Base-by-base conservation (phyloP, 2,329 filamentous ascomycete genomes). In the Fulvia fulva region DNA sequence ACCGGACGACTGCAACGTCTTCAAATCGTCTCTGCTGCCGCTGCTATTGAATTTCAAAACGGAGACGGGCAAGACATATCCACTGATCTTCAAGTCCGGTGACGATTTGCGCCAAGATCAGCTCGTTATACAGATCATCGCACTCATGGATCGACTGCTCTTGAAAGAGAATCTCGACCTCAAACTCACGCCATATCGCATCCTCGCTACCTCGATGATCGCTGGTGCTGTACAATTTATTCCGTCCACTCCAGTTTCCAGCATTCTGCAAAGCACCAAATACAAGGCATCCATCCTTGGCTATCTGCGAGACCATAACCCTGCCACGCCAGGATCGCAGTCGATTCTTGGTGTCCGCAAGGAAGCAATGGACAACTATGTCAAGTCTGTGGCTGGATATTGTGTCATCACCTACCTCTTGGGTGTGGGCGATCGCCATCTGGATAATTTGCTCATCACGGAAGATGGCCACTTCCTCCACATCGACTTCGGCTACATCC, bases 391-490 rank as follows among this genome's bases (percentile, higher is more conserved):
- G 70, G 94, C 94, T 0, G 94, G 94, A 32, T 99, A 99, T 76
- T 97, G 94, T 73, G 94, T 99, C 14, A 97, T 99, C 66, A 99
- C 95, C 0, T 99, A 99, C 73, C 89, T 99, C 16, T 84, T 99
- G 12, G 95, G 94, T 30, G 94, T 99, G 2, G 94, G 94, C 21
- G 94, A 99, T 72, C 87, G 94, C 1, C 94, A 99, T 75, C 82
- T 97, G 2, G 94, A 99, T 73, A 99, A 99, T 69, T 84, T 99
- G 1, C 85, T 99, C 25, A 84, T 99, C 5, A 85, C 91, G 0
- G 92, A 94, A 0, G 88, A 92, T 65, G 94, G 85, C 4, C 91
- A 95, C 74, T 99, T 99, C 79, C 97, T 99, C 82, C 94, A 99
- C 73, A 92, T 93, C 28, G 94, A 99, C 74, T 99, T 99, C 69